Base-by-base conservation (phyloP, 148 eudicot species). In the Vaccinium darrowii region DNA sequence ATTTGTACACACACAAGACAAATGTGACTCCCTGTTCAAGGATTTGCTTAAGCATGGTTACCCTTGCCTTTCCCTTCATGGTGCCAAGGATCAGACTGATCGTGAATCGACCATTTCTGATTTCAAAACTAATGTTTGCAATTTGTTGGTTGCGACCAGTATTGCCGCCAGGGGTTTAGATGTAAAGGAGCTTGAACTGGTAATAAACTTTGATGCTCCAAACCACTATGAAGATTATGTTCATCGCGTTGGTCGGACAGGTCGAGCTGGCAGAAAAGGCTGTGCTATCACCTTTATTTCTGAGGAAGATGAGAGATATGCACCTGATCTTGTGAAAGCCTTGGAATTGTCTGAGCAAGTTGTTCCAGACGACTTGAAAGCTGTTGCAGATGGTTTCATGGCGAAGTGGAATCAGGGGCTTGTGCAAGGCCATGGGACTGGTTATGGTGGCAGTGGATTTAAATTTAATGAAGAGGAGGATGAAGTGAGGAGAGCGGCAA, bases 401-500 rank as follows among this genome's bases (percentile, higher is more conserved):
- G 93, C 90, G 1, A 94, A 93, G 90, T 95, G 92, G 18, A 93
- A 91, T 76, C 93, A 94, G 86, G 98, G 98, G 57, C 90, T 92
- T 82, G 98, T 91, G 91, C 93, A 94, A 82, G 93, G 88, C 73
- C 98, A 92, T 84, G 93, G 94, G 19, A 90, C 98, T 74, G 98
- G 98, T 54, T 94, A 89, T 87, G 98, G 98, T 88, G 98, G 98
- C 53, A 93, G 94, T 84, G 98, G 98, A 47, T 94, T 89, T 84
- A 94, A 94, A 85, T 94, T 94, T 53, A 93, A 93, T 71, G 98
- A 94, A 86, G 95, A 94, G 87, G 98, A 94, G 90, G 98, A 93
- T 87, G 98, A 94, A 84, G 95, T 92, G 27, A 90, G 93, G 67
- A 93, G 85, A 89, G 98, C 98, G 33, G 98, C 94, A 36, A 94